Conservation (phyloP, 805 yeast genomes). For the Wickerhamomyces alni region DNA sequence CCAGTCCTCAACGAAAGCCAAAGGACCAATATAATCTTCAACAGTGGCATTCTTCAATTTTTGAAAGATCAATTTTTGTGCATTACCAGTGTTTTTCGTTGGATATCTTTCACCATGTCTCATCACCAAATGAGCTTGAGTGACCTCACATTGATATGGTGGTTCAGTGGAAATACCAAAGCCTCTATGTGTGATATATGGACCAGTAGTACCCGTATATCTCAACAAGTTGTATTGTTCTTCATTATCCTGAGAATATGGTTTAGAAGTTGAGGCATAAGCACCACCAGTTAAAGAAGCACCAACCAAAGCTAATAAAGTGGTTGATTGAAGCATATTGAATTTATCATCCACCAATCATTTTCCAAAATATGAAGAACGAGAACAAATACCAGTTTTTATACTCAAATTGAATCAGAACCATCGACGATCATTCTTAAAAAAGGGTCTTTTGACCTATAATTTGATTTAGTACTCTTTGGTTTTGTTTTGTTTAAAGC, state of each 20-base stretch:
- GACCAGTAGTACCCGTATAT: constrained; percentile 52
- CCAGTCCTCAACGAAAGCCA: constrained; percentile 49
- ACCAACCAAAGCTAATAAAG: background rate
- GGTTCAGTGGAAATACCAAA: constrained; percentile 44
- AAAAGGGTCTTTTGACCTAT: too few species aligned
- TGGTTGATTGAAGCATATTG: background rate
- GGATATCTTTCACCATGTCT: constrained; percentile 83
- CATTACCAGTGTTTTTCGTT: constrained; percentile 33
- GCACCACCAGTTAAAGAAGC: background rate
- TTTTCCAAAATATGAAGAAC: too few species aligned
- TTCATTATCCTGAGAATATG: constrained; percentile 14
- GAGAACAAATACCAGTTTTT: too few species aligned
- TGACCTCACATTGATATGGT: constrained; percentile 46
- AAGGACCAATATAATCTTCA: constrained; percentile 39
- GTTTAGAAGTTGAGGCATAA: constrained; percentile 3
- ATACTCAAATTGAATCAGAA: too few species aligned
- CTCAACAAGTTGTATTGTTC: constrained; percentile 26
- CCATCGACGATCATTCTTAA: too few species aligned
- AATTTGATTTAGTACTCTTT: too few species aligned
- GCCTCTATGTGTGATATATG: constrained; percentile 46
- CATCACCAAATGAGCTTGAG: constrained; percentile 64
- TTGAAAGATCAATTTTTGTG: constrained; percentile 14
- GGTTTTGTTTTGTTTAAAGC: too few species aligned
- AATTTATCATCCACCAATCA: too few species aligned
- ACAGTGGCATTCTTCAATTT: constrained; percentile 32